Conservation (phyloP, 805 yeast genomes). For the Komagataella populi region DNA sequence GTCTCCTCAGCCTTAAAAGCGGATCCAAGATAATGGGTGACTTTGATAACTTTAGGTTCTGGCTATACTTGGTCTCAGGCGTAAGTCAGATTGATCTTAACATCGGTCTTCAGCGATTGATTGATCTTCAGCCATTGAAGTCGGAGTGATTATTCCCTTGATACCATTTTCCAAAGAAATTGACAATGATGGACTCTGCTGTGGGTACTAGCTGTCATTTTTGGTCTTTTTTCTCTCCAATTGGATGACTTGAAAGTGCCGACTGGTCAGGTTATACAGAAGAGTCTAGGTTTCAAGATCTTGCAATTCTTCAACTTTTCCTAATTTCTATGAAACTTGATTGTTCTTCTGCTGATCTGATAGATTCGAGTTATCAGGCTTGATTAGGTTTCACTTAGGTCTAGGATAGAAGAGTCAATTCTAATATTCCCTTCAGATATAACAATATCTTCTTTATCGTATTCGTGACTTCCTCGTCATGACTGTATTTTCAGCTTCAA, state of each 20-base stretch:
- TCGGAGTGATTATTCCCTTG: background rate
- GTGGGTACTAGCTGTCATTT: background rate
- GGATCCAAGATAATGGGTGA: conserved; percentile 50
- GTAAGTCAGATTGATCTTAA: background rate
- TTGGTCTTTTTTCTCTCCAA: background rate
- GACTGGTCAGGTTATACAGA: background rate
- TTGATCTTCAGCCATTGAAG: background rate
- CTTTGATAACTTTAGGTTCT: background rate
- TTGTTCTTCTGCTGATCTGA: background rate
- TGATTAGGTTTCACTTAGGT: background rate
- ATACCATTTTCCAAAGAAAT: background rate
- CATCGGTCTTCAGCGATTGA: background rate
- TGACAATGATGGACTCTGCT: background rate
- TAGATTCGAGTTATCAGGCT: background rate
- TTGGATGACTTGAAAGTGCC: background rate
- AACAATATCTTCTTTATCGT: background rate
- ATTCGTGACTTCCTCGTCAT: no score
- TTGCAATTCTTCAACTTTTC: no score
- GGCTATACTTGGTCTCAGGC: background rate
- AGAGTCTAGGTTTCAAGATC: background rate
- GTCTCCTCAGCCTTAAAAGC: conserved; percentile 47
- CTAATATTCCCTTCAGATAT: background rate
- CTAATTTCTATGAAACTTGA: background rate
- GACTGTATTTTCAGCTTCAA: background rate
- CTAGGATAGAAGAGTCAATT: background rate